phyloP scores from a whole-genome alignment of 176 grass and related monocot species.

The Rhynchospora tenuis region DNA sequence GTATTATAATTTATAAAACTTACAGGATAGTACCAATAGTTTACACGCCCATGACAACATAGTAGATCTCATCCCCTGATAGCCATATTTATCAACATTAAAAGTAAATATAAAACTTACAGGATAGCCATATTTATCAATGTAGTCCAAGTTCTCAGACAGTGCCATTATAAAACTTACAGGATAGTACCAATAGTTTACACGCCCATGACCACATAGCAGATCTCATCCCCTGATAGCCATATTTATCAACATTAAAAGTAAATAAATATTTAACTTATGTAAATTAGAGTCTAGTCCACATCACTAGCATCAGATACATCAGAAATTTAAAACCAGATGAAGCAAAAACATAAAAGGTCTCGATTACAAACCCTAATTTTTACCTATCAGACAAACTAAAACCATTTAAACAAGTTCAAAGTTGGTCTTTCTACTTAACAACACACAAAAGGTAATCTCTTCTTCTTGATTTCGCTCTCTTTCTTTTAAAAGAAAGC shows the following conservation, averaged over 20 bases:
- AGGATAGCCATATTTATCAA: neutral
- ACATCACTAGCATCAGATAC: slow-evolving; percentile 21
- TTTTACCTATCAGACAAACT: slow-evolving; percentile 25
- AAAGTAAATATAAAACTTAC: neutral
- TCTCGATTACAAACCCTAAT: slow-evolving; percentile 11
- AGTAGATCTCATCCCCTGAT: neutral
- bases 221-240: neutral
- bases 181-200: neutral
- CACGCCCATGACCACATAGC: neutral
- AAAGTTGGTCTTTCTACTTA: slow-evolving; percentile 5
- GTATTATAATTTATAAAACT: too few species aligned
- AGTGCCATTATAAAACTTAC: neutral
- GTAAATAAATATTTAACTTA: slow-evolving; percentile 1
- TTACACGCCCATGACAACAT: neutral
- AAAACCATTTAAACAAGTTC: slow-evolving; percentile 12
- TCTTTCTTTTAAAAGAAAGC: slow-evolving; percentile 68
- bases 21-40: too few species aligned
- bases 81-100: neutral
- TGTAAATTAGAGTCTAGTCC: slow-evolving; percentile 16
- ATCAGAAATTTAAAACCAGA: slow-evolving; percentile 7
- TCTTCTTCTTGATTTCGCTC: neutral
- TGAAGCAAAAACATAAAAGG: slow-evolving; percentile 12
- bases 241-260: neutral
- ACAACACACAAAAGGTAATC: neutral
- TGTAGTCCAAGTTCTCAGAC: neutral